Evolutionary conservation across 176 grass and related monocot genomes (phyloP).

Genomic region (Oryza nivara): DNA sequence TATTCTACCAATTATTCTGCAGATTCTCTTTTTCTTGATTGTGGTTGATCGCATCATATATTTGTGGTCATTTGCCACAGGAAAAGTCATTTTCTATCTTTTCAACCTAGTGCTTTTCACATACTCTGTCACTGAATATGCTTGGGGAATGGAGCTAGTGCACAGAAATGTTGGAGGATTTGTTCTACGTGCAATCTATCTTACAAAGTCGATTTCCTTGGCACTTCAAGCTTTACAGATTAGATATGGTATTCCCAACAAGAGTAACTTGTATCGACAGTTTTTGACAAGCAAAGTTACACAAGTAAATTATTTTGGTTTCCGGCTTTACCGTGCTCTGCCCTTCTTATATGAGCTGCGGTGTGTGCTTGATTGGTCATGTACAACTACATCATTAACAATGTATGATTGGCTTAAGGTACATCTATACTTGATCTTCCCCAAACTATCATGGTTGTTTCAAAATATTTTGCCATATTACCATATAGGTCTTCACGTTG

Average conservation of each 20-base stretch:
- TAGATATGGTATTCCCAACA: conserved; percentile 91
- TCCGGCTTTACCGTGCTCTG: conserved; percentile 85
- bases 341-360: conserved; percentile 97
- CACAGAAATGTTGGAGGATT: conserved; percentile 80
- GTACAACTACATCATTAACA: conserved; percentile 94
- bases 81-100: conserved; percentile 94
- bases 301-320: conserved; percentile 91
- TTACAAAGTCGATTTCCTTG: conserved; percentile 93
- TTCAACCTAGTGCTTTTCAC: conserved; percentile 97
- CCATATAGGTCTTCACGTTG: neutral
- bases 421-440: conserved; percentile 26
- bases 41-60: conserved; percentile 99
- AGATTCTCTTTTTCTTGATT: conserved; percentile 98
- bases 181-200: conserved; percentile 85
- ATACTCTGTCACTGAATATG: conserved; percentile 94
- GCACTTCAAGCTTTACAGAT: conserved; percentile 90
- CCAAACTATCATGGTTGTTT: neutral
- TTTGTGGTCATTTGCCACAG: conserved; percentile 87
- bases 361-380: conserved; percentile 98
- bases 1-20: conserved; percentile 43
- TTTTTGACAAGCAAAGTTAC: conserved; percentile 98
- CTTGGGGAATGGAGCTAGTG: conserved; percentile 85
- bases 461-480: neutral
- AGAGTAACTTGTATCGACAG: conserved; percentile 93
- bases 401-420: conserved; percentile 99